phyloP scores from a whole-genome alignment of 768 basidiomycete species.

The Lactarius sp. region DNA sequence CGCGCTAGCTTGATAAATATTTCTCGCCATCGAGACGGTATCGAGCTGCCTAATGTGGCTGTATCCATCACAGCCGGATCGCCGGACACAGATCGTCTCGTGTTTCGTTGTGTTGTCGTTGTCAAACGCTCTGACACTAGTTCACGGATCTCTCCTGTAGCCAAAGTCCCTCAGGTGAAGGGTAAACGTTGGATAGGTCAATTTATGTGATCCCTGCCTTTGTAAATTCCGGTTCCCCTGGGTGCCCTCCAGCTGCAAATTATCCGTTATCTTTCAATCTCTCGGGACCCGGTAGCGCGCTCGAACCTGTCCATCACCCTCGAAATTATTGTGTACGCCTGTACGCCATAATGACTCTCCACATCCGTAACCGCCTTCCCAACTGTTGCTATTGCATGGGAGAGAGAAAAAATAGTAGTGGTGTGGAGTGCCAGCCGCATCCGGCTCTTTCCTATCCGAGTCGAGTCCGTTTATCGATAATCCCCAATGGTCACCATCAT shows the following conservation, averaged over 20 bases:
- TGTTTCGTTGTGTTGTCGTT: constrained; percentile 19
- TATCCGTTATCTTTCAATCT: constrained; percentile 10
- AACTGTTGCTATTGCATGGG: background rate
- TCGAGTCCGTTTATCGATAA: constrained; percentile 9
- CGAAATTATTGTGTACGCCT: background rate
- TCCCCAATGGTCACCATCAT: background rate
- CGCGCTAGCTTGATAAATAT: background rate
- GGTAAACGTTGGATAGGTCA: background rate
- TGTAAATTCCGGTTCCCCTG: background rate
- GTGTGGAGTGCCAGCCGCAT: background rate
- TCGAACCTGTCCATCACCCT: background rate
- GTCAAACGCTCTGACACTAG: constrained; percentile 13
- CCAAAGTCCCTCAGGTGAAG: constrained; percentile 22
- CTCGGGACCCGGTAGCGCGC: background rate
- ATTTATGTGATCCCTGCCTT: background rate
- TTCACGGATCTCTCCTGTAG: constrained; percentile 13
- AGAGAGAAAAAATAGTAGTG: background rate
- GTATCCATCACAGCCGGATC: constrained; percentile 3
- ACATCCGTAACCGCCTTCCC: background rate
- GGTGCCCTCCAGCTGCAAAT: background rate
- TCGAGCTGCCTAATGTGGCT: background rate
- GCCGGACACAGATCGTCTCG: constrained; percentile 13
- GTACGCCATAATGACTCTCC: background rate
- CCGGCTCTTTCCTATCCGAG: constrained; percentile 10
- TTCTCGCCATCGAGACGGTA: constrained; percentile 3